These are phyloP conservation scores for Ichthyophonus hoferi DNA, from an alignment of 208 protist species.

Conservation along the genomic window DNA sequence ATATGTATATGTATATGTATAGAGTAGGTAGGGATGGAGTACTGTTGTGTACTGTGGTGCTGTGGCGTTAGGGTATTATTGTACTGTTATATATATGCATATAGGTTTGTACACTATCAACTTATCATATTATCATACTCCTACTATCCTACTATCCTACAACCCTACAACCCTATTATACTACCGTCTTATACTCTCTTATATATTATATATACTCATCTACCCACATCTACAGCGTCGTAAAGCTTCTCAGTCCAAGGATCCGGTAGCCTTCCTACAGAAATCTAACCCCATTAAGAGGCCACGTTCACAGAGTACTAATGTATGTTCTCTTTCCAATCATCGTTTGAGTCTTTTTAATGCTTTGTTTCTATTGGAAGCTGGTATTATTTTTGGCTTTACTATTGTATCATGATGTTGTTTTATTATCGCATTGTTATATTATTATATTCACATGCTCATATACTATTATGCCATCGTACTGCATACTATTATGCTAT, in stretches of 20 bases:
- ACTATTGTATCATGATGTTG: too few relatives aligned
- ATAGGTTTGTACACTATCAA: background rate
- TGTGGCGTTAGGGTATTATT: background rate
- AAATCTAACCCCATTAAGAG: background rate
- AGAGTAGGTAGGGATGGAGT: background rate
- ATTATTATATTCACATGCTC: too few relatives aligned
- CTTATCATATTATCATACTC: background rate
- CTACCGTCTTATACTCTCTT: too few relatives aligned
- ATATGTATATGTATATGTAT: background rate
- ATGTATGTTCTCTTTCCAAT: background rate
- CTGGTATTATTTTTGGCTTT: too few relatives aligned
- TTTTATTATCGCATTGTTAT: too few relatives aligned
- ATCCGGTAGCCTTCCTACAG: background rate
- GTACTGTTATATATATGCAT: background rate
- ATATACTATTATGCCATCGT: background rate
- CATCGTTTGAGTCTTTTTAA: background rate
- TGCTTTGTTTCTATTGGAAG: too few relatives aligned
- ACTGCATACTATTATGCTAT: background rate
- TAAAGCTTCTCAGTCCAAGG: background rate
- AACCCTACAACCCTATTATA: too few relatives aligned
- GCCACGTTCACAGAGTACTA: background rate
- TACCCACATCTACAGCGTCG: background rate
- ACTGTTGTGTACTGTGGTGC: background rate
- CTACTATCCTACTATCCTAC: background rate
- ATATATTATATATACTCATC: background rate